Conservation (phyloP, 2,329 filamentous ascomycete genomes). For the Polytolypa hystricis region DNA sequence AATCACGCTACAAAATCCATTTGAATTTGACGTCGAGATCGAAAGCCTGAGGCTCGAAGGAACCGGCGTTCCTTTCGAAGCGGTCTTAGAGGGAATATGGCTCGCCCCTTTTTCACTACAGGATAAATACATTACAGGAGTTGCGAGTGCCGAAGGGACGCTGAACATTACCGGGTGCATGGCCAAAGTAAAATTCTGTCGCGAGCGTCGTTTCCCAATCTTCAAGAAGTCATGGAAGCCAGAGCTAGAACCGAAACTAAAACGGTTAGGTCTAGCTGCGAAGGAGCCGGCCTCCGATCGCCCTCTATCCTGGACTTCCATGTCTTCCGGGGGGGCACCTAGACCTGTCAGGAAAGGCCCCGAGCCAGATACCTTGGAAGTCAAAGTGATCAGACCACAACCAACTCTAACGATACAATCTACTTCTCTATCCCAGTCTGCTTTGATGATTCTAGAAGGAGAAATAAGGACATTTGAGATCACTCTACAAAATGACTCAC, state of each 20-base stretch:
- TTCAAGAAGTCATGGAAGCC: conserved; percentile 68
- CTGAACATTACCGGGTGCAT: conserved; percentile 67
- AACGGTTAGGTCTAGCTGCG: conserved; percentile 56
- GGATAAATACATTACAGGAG: conserved; percentile 59
- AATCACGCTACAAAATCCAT: conserved; percentile 84
- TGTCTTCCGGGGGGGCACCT: conserved; percentile 26
- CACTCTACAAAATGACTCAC: conserved; percentile 67
- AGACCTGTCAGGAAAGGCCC: conserved; percentile 22
- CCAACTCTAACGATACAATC: conserved; percentile 66
- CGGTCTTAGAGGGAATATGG: conserved; percentile 51
- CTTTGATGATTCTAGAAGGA: conserved; percentile 86
- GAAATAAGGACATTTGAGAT: conserved; percentile 69
- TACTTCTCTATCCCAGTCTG: conserved; percentile 68
- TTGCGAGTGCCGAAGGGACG: conserved; percentile 54
- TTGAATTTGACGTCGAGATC: conserved; percentile 83
- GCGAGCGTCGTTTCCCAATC: conserved; percentile 72
- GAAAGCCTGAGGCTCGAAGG: conserved; percentile 67
- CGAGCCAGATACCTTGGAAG: conserved; percentile 31
- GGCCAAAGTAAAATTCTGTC: conserved; percentile 70
- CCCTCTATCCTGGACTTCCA: conserved; percentile 34
- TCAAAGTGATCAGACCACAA: conserved; percentile 70
- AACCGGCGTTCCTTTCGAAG: conserved; percentile 61
- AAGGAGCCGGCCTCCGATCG: conserved; percentile 41
- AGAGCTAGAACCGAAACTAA: conserved; percentile 59
- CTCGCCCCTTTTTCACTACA: conserved; percentile 78